Base-by-base conservation (phyloP, 2,329 filamentous ascomycete species). In the Botryotinia globosa region DNA sequence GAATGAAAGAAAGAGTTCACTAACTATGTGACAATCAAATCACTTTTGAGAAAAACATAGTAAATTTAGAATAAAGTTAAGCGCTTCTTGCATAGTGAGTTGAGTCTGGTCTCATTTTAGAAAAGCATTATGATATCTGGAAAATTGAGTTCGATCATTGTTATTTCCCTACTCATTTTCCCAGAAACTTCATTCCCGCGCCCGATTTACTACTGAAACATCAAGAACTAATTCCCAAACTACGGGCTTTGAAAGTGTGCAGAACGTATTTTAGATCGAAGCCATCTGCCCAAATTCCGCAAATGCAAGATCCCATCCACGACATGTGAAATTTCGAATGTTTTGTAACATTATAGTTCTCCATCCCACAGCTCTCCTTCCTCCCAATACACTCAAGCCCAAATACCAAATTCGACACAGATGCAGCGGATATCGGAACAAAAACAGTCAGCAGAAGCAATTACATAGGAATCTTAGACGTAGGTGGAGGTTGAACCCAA, bases 381-480 rank as follows among this genome's bases (percentile, higher is more conserved):
- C n/a, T 29, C 6, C 1, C 14, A 18, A 29, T 2, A 18, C 22
- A 14, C 14, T 16, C 5, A 18, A 0, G 3, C 5, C 22, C 58
- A 4, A 61, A 2, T 61, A 2, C 2, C 2, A 25, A 61, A 4
- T 39, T 3, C 22, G 9, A n/a, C 22, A 39, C 8, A n/a, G 7
- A 14, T n/a, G 1, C 10, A 1, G 4, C 58, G 4, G 4, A 14
- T 5, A 3, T 34, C 25, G 2, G 20, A 20, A 39, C 32, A 22
- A 12, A 4, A 1, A n/a, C 22, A 16, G 1, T 61, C 34, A 3
- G 0, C 12, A 4, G 0, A n/a, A 39, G 0, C 22, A 5, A 14
- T 18, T n/a, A 62, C 34, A 42, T 0, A 18, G 59, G 59, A 62
- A 62, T 62, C 59, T 62, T n/a, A 1, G 59, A 6, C 4, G 59